phyloP scores from a whole-genome alignment of 768 basidiomycete species.

The Clavulina sp. region DNA sequence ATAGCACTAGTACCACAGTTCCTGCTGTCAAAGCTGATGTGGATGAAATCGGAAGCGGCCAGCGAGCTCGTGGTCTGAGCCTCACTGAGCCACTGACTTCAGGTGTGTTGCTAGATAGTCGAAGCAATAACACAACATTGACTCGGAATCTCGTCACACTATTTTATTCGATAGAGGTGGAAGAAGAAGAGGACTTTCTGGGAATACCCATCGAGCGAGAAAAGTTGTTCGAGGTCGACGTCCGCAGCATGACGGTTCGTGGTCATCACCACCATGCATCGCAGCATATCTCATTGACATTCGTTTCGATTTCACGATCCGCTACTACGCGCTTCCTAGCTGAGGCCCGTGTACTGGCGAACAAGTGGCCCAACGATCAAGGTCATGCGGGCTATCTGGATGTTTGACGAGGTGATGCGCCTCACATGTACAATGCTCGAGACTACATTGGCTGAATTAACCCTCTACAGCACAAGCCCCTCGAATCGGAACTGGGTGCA shows the following conservation, averaged over 20 bases:
- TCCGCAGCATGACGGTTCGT: constrained; percentile 15
- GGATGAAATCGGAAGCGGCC: constrained; percentile 10
- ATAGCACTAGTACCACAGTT: too few species aligned
- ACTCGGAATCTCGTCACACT: background rate
- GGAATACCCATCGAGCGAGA: constrained; percentile 15
- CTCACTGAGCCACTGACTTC: too few species aligned
- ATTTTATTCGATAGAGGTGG: background rate
- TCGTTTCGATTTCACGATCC: background rate
- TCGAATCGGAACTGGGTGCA: constrained; percentile 22
- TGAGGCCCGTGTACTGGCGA: constrained; percentile 26
- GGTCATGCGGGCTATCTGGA: constrained; percentile 24
- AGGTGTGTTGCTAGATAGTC: too few species aligned
- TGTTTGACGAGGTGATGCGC: constrained; percentile 19
- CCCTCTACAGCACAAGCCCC: constrained; percentile 17
- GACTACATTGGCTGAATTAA: background rate
- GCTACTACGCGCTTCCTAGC: constrained; percentile 3
- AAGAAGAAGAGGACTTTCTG: constrained; percentile 8
- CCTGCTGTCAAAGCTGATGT: constrained; percentile 4
- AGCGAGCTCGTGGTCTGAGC: too few species aligned
- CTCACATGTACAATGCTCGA: background rate
- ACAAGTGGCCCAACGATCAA: constrained; percentile 20
- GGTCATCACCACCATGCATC: background rate
- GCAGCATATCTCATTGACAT: too few species aligned
- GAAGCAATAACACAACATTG: too few species aligned
- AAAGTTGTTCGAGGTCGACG: constrained; percentile 18